Conservation (phyloP, 2,329 filamentous ascomycete species). For the Epicoccum nigrum region DNA sequence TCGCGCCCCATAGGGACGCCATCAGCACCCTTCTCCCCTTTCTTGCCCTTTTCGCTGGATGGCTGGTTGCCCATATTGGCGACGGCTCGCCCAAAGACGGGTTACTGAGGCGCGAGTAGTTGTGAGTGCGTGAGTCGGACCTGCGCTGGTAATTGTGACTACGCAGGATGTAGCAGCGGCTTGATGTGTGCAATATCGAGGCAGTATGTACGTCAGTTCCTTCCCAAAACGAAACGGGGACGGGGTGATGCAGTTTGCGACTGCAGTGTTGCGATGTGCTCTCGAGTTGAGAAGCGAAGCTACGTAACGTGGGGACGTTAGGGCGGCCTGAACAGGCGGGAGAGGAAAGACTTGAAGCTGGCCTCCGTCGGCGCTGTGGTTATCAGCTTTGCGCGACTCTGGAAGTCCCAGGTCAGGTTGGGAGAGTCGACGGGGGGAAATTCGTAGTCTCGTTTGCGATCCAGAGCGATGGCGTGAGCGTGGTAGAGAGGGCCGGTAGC, state of each 20-base stretch:
- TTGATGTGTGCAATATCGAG: conserved; percentile 22
- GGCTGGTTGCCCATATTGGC: conserved; percentile 77
- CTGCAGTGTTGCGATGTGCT: conserved; percentile 7
- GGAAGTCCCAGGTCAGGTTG: conserved; percentile 34
- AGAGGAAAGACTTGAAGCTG: conserved; percentile 53
- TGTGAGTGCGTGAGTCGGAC: conserved; percentile 15
- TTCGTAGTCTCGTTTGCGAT: conserved; percentile 45
- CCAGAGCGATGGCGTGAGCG: conserved; percentile 45
- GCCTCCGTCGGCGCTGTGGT: conserved; percentile 51
- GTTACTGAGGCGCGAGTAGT: conserved; percentile 10
- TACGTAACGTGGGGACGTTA: conserved; percentile 37
- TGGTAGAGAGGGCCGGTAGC: conserved; percentile 9
- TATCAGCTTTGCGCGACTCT: conserved; percentile 42
- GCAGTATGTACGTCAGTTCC: conserved; percentile 21
- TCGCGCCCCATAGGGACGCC: conserved; percentile 72
- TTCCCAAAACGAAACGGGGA: conserved; percentile 20
- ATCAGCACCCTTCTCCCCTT: conserved; percentile 53
- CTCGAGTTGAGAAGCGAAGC: neutral
- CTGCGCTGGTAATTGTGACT: neutral
- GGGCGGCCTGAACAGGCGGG: conserved; percentile 53
- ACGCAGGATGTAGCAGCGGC: conserved; percentile 26
- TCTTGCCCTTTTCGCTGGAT: conserved; percentile 63
- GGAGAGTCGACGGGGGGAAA: conserved; percentile 42
- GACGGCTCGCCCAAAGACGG: conserved; percentile 16
- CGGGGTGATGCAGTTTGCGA: conserved; percentile 27